A percentile compares a stretch with the other conserved stretches of the same genome.
These are phyloP conservation scores for Suhomyces coccinellae DNA, from an alignment of 1,139 yeast genomes.

Conservation along the genomic window DNA sequence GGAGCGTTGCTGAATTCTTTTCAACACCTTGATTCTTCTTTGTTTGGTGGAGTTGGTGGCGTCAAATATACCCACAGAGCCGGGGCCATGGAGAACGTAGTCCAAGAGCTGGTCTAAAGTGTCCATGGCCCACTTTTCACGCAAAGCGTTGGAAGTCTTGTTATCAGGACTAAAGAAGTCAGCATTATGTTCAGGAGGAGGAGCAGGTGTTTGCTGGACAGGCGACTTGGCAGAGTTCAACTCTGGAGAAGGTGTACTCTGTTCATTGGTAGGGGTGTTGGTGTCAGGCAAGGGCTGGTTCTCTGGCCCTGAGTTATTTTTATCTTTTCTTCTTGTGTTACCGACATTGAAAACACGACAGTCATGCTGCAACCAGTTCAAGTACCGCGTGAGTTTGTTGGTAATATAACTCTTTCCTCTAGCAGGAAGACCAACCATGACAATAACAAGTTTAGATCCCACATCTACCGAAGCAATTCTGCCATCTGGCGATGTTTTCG, in stretches of 20 bases:
- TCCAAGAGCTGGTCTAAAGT: constrained; percentile 83
- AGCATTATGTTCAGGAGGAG: constrained; percentile 57
- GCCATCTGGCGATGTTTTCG: constrained; percentile 83
- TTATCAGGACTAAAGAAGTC: constrained; percentile 86
- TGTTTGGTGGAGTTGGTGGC: constrained; percentile 88
- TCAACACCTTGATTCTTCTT: constrained; percentile 68
- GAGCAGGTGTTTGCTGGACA: constrained; percentile 2
- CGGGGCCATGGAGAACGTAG: constrained; percentile 75
- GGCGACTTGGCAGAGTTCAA: constrained; percentile 16
- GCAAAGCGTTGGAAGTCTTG: constrained; percentile 56
- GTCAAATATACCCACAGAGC: constrained; percentile 92
- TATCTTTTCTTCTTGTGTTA: constrained; percentile 79
- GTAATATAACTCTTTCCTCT: constrained; percentile 92
- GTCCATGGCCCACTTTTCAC: constrained; percentile 97
- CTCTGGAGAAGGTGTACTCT: constrained; percentile 14
- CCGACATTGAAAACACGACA: constrained; percentile 93
- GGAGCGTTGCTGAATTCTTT: constrained; percentile 68
- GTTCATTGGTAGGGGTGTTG: constrained; percentile 38
- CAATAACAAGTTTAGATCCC: constrained; percentile 84
- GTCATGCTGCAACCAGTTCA: constrained; percentile 91
- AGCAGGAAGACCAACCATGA: constrained; percentile 94
- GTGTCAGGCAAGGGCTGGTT: constrained; percentile 68
- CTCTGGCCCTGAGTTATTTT: constrained; percentile 70
- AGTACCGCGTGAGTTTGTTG: constrained; percentile 79
- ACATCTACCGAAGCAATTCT: constrained; percentile 68